Conservation (phyloP, 73 alveolate genomes). For the Paramecium bursaria region DNA sequence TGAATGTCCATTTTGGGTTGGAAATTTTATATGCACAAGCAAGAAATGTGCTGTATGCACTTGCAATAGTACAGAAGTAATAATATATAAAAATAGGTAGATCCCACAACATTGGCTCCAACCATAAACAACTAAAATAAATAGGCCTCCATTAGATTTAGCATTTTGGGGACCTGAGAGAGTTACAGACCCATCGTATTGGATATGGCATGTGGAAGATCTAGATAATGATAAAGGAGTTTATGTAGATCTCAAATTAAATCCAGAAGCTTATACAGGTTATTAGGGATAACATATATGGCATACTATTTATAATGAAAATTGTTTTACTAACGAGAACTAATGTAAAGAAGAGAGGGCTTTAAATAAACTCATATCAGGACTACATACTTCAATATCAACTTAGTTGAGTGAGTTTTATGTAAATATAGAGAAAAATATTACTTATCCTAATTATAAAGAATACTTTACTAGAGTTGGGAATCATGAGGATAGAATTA, state of each 20-base stretch:
- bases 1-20: constrained; percentile 60
- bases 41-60: constrained; percentile 55
- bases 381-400: constrained; percentile 85
- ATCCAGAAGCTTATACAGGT: constrained; percentile 92
- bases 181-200: constrained; percentile 26
- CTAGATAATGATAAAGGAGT: constrained; percentile 62
- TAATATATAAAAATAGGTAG: neutral
- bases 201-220: constrained; percentile 69
- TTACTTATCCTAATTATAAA: constrained; percentile 79
- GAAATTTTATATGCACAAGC: constrained; percentile 53
- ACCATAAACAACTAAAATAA: neutral
- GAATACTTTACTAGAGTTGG: constrained; percentile 83
- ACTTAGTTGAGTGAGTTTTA: constrained; percentile 85
- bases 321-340: constrained; percentile 83
- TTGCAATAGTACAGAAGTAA: constrained; percentile 38
- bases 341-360: constrained; percentile 90
- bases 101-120: no score
- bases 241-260: constrained; percentile 80
- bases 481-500: constrained; percentile 86
- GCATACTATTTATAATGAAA: constrained; percentile 93
- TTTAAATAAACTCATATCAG: constrained; percentile 85
- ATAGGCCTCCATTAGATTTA: constrained; percentile 5
- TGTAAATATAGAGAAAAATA: constrained; percentile 75
- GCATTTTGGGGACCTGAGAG: constrained; percentile 66
- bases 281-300: constrained; percentile 93